Base-by-base conservation (phyloP, 2,329 filamentous ascomycete species). In the Nectriaceae sp. region DNA sequence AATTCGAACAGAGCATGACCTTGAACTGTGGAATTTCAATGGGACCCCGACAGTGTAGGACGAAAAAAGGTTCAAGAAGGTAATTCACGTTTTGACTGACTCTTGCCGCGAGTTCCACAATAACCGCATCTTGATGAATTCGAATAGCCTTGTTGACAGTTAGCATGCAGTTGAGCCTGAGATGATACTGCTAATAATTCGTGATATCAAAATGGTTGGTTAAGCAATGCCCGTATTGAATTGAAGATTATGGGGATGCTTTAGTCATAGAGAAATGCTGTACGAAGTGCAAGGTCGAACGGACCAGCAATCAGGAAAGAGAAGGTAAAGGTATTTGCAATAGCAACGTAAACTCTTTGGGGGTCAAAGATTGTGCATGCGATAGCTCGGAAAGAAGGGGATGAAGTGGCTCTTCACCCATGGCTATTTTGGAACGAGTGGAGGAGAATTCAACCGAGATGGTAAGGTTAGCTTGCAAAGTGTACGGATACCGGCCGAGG, bases 121-220 rank as follows among this genome's bases (percentile, higher is more conserved):
- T 81, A 81, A 44, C 78, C 78, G 61, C 78, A 81, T 57, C 68
- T 75, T 38, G 74, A 71, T 29, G 77, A 79, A 49, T 73, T 76
- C 51, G 71, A 75, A 60, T 81, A 81, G 36, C 78, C 78, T 81
- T 47, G 42, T 16, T 15, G 24, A 41, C 26, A 22, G 56, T 59
- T 50, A 60, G 57, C 44, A 43, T 47, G 45, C 36, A 42, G 42
- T 53, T 40, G 47, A 49, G 26, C 15, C 26, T 31, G 15, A 31
- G 26, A n/a, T n/a, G n/a, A n/a, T n/a, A n/a, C n/a, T n/a, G 24
- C 24, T 6, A 29, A 29, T 29, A 6, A 29, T 29, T 29, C 13
- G 24, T 29, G 24, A 6, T n/a, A n/a, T n/a, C n/a, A n/a, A n/a
- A n/a, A n/a, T n/a, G n/a, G n/a, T n/a, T n/a, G n/a, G n/a, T n/a